phyloP scores from a whole-genome alignment of 1,139 yeast species.

The Kodamaea alishanica region DNA sequence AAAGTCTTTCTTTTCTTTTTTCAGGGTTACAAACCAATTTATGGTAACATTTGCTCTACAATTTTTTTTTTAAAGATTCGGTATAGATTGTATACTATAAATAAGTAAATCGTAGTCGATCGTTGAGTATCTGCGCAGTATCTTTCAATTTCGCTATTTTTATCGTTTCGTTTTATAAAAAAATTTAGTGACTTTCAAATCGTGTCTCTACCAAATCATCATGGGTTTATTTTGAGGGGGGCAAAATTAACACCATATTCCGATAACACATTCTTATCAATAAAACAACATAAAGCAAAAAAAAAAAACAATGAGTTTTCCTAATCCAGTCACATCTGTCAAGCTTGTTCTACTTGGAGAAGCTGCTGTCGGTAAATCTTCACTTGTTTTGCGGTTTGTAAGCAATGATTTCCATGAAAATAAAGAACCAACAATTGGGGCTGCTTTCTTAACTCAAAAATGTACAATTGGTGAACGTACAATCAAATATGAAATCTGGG shows the following conservation, averaged over 20 bases:
- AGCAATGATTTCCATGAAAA: constrained; percentile 96
- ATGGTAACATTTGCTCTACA: too few relatives aligned
- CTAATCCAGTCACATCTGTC: constrained; percentile 64
- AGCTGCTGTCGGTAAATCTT: constrained; percentile 97
- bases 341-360: constrained; percentile 90
- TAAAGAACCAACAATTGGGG: constrained; percentile 96
- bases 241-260: background rate
- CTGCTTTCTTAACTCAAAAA: constrained; percentile 93
- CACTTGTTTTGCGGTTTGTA: constrained; percentile 87
- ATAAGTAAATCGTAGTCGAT: too few relatives aligned
- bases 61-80: too few relatives aligned
- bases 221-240: background rate
- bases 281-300: background rate
- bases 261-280: constrained; percentile 3
- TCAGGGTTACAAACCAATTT: too few relatives aligned
- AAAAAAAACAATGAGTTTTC: constrained; percentile 25
- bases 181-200: background rate
- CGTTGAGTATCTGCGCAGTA: too few relatives aligned
- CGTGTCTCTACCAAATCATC: background rate
- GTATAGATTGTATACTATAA: too few relatives aligned
- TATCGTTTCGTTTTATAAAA: background rate
- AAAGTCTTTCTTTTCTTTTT: too few relatives aligned
- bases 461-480: constrained; percentile 88
- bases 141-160: too few relatives aligned
- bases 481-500: constrained; percentile 97